phyloP scores from a whole-genome alignment of 2,329 filamentous ascomycete genomes.

The Aspergillus japonicus region DNA sequence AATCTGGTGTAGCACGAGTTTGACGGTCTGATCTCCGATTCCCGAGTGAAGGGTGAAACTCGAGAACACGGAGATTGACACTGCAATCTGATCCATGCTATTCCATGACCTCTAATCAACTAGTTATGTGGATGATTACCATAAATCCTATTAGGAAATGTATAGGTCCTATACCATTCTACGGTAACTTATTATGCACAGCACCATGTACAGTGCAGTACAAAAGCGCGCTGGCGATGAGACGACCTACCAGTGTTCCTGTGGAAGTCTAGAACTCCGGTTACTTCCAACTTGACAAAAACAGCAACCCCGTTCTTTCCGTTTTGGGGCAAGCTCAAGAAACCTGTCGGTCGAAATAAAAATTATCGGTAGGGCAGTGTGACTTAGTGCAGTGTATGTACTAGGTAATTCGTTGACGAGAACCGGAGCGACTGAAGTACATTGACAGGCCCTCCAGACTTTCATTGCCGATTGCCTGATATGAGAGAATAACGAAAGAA shows the following conservation, averaged over 20 bases:
- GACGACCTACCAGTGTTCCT: too few relatives aligned
- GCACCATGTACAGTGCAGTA: too few relatives aligned
- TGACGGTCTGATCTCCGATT: background rate
- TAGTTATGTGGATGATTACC: background rate
- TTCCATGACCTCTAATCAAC: background rate
- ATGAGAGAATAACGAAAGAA: background rate
- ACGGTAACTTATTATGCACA: too few relatives aligned
- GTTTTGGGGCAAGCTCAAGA: background rate
- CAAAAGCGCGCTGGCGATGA: too few relatives aligned
- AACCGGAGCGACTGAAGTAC: too few relatives aligned
- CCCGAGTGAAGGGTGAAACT: background rate
- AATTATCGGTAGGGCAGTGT: too few relatives aligned
- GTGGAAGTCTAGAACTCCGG: background rate
- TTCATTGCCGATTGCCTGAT: background rate
- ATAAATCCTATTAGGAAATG: too few relatives aligned
- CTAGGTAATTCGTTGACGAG: too few relatives aligned
- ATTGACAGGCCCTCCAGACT: too few relatives aligned
- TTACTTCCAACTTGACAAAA: background rate
- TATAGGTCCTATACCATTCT: too few relatives aligned
- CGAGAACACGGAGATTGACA: background rate
- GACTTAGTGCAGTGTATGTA: too few relatives aligned
- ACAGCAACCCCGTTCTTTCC: background rate
- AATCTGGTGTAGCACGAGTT: background rate
- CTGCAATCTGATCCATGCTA: background rate
- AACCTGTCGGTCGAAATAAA: too few relatives aligned